These are phyloP conservation scores for Pochonia chlamydosporia DNA, from an alignment of 2,329 filamentous ascomycete genomes.

Conservation along the genomic window DNA sequence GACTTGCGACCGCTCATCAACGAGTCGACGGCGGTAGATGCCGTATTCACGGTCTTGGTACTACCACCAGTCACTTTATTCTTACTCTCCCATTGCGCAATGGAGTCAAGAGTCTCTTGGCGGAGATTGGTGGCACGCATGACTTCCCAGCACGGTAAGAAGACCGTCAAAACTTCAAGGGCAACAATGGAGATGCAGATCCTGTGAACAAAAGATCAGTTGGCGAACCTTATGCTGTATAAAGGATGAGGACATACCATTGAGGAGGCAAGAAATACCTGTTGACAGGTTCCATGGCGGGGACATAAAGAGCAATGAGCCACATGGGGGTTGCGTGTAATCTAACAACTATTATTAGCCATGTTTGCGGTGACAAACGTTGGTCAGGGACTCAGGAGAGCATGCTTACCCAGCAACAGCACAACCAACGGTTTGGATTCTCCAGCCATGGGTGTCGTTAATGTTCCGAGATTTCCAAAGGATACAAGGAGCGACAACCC, in stretches of 20 bases:
- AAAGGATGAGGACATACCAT: conserved; percentile 48
- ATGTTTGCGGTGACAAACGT: not conserved
- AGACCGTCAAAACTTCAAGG: conserved; percentile 56
- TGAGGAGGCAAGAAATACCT: conserved; percentile 50
- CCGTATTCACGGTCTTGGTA: conserved; percentile 14
- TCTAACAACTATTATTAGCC: conserved; percentile 24
- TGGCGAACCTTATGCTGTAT: not conserved
- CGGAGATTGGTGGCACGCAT: conserved; percentile 32
- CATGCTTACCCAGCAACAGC: conserved; percentile 34
- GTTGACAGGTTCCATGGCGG: conserved; percentile 45
- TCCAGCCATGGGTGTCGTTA: conserved; percentile 59
- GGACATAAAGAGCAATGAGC: conserved; percentile 50
- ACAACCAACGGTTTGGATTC: conserved; percentile 53
- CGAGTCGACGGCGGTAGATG: conserved; percentile 20
- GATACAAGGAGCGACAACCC: conserved; percentile 50
- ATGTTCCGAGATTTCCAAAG: conserved; percentile 56
- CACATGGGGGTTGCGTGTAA: conserved; percentile 61
- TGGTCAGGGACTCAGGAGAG: not conserved
- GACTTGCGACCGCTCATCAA: conserved; percentile 24
- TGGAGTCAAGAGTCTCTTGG: conserved; percentile 37
- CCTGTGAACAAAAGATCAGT: conserved; percentile 12
- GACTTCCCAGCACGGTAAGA: conserved; percentile 57
- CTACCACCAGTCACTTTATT: conserved; percentile 19
- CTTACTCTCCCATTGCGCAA: conserved; percentile 37
- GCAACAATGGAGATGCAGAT: conserved; percentile 49